Conservation (phyloP, 202 grass and related monocot genomes). For the Carex sylvatica region DNA sequence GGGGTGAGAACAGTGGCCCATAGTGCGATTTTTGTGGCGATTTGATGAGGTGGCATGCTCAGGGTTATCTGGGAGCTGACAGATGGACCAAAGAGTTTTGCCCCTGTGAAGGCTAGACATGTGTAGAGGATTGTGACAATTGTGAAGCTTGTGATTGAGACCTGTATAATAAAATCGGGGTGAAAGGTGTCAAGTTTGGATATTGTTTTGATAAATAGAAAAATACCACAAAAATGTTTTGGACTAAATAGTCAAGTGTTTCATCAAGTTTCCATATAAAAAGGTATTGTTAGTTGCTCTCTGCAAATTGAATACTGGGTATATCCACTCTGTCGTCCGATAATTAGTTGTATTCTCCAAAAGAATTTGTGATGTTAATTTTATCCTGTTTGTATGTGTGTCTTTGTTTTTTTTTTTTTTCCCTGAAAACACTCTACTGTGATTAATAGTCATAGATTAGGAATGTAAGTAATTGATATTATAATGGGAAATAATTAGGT, state of each 20-base stretch:
- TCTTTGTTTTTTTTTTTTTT: not conserved
- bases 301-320: not conserved
- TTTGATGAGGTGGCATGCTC: constrained; percentile 58
- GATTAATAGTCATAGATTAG: not conserved
- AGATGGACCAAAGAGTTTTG: constrained; percentile 51
- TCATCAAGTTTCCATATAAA: not conserved
- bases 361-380: not conserved
- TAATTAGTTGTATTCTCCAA: not conserved
- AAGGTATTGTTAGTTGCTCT: not conserved
- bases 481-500: not conserved
- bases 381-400: not conserved
- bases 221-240: not conserved
- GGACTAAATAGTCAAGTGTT: not conserved
- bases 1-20: constrained; percentile 85
- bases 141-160: constrained; percentile 61
- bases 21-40: constrained; percentile 51
- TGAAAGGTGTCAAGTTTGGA: not conserved
- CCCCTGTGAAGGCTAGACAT: constrained; percentile 53
- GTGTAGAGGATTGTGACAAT: constrained; percentile 54
- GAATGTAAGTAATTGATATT: not conserved
- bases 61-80: constrained; percentile 75
- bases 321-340: not conserved
- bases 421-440: not conserved
- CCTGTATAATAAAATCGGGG: constrained; percentile 20
- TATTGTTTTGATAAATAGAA: not conserved